Evolutionary conservation across 2,329 filamentous ascomycete species (phyloP), one percentile per base, ranked within the genome.

Genomic region (Stemphylium vesicarium): DNA sequence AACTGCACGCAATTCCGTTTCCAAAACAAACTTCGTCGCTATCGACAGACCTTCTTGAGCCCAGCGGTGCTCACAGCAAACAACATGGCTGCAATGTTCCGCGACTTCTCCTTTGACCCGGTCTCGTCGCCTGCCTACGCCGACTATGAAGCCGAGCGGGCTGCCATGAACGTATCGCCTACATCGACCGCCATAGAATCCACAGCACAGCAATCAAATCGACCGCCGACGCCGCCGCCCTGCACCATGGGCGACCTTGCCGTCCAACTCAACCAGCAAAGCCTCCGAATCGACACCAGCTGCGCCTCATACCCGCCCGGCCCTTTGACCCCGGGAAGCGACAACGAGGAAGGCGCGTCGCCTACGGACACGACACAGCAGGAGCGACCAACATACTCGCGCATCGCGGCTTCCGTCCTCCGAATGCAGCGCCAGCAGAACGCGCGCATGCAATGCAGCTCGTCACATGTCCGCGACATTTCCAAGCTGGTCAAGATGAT

Each of bases 401-500:
- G 60, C 51, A 70, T 75, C 42, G 76, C 74, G 16, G 66, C 77
- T 2, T 72, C 75, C 3, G 62, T 73, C 38, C 65, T 76, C 20
- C 67, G 78, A 32, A 68, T 72, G 63, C 75, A 75, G 51, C 72
- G 78, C 36, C 78, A 80, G 58, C 63, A 68, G 20, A 76, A 72
- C 62, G 72, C 73, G 29, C 71, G 76, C 41, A 60, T 78, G 57
- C 74, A 80, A 46, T 79, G 76, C 72, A 71, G 66, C 51, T 50
- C 71, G 3, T 65, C 73, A 4, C 76, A 79, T 54, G 64, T 73
- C 32, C 70, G 71, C 20, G 77, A 80, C 61, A 77, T 80, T 39
- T 72, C 75, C 11, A 65, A 68, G 22, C 70, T 81, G 13, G 76
- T 80, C 20, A 63, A 74, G 54, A 73, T 73, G 53, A 79, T 80